These are phyloP conservation scores for Macaranga tanarius DNA, from an alignment of 441 rosid genomes.

Conservation along the genomic window DNA sequence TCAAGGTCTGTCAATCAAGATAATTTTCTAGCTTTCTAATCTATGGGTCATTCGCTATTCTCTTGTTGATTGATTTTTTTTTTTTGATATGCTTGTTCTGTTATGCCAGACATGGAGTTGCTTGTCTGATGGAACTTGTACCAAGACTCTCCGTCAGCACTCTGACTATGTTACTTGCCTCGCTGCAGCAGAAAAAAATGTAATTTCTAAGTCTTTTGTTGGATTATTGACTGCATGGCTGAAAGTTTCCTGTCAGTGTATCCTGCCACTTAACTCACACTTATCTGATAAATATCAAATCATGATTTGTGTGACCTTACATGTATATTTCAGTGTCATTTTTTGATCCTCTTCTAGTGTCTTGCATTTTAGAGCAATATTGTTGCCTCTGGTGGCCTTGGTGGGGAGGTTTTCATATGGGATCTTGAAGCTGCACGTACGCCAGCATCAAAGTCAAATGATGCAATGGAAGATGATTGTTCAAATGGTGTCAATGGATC, in stretches of 20 bases:
- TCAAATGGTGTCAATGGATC: slow-evolving; percentile 61
- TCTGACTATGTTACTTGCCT: slow-evolving; percentile 98
- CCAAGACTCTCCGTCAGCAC: slow-evolving; percentile 88
- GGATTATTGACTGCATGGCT: slow-evolving; percentile 28
- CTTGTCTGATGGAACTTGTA: slow-evolving; percentile 85
- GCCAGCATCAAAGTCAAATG: slow-evolving; percentile 71
- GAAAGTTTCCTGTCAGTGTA: slow-evolving; percentile 29
- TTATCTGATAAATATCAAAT: slow-evolving; percentile 18
- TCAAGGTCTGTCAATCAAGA: slow-evolving; percentile 60
- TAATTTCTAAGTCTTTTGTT: slow-evolving; percentile 49
- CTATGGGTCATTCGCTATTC: slow-evolving; percentile 1
- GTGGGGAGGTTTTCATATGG: slow-evolving; percentile 98
- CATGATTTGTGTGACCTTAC: slow-evolving; percentile 10
- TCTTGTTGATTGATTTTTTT: slow-evolving; percentile 17
- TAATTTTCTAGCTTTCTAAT: slow-evolving; percentile 6
- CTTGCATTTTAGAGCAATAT: slow-evolving; percentile 76
- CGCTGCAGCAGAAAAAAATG: slow-evolving; percentile 88
- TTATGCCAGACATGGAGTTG: slow-evolving; percentile 78
- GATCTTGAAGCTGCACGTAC: slow-evolving; percentile 84
- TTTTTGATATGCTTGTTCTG: slow-evolving; percentile 22
- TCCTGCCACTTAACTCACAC: slow-evolving; percentile 22
- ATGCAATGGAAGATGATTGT: slow-evolving; percentile 70
- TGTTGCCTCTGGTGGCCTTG: slow-evolving; percentile 99
- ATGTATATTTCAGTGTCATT: slow-evolving; percentile 31
- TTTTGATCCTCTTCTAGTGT: slow-evolving; percentile 72